These are phyloP conservation scores for Asterophora lycoperdoides DNA, from an alignment of 768 basidiomycete genomes.

Conservation along the genomic window DNA sequence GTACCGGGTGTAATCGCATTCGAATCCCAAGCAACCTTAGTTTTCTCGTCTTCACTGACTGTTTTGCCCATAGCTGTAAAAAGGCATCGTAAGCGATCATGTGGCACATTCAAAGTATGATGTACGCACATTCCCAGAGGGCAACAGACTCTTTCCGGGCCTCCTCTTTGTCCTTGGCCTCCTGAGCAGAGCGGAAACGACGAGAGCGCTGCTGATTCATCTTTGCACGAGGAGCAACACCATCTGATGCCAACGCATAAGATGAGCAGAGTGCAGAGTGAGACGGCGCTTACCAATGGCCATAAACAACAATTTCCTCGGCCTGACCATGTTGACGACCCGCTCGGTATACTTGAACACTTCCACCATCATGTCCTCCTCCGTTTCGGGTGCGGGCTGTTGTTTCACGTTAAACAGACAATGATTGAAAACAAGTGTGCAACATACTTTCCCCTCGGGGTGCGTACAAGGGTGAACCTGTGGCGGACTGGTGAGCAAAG, in stretches of 20 bases:
- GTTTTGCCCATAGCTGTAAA: conserved; percentile 88
- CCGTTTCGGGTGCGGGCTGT: conserved; percentile 93
- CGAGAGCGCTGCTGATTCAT: conserved; percentile 99
- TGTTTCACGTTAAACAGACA: conserved; percentile 2
- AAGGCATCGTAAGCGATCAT: not conserved
- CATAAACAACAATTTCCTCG: conserved; percentile 95
- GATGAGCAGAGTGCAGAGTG: not conserved
- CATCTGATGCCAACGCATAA: conserved; percentile 50
- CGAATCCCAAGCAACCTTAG: conserved; percentile 90
- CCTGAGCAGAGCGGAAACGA: conserved; percentile 92
- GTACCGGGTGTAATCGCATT: conserved; percentile 99
- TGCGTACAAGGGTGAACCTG: conserved; percentile 99
- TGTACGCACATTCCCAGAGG: conserved; percentile 72
- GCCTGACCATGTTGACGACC: conserved; percentile 95
- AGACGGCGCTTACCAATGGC: conserved; percentile 72
- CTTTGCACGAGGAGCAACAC: conserved; percentile 96
- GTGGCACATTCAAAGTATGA: not conserved
- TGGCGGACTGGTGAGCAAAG: not conserved
- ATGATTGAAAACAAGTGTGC: not conserved
- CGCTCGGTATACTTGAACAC: conserved; percentile 96
- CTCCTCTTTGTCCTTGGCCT: conserved; percentile 91
- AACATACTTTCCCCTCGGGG: conserved; percentile 85
- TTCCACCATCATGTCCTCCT: conserved; percentile 99
- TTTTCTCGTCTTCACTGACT: conserved; percentile 74
- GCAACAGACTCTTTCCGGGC: conserved; percentile 78